These are phyloP conservation scores for Atkinsonella hypoxylon DNA, from an alignment of 2,329 filamentous ascomycete species.

Conservation along the genomic window DNA sequence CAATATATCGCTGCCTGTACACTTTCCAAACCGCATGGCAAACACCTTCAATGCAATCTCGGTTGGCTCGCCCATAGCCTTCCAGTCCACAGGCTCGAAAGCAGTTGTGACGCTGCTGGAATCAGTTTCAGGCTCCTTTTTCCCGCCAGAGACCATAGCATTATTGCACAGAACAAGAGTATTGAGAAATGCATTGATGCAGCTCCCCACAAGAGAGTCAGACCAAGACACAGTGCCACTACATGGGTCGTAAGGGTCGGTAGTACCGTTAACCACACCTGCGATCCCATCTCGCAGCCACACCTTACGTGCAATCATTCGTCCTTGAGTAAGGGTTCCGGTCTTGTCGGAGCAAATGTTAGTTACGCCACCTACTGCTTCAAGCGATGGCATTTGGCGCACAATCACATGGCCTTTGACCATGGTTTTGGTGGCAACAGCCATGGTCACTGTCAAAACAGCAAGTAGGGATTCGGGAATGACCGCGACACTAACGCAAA, in stretches of 20 bases:
- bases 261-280: slow-evolving; percentile 41
- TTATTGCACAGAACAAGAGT: slow-evolving; percentile 53
- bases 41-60: slow-evolving; percentile 66
- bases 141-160: slow-evolving; percentile 34
- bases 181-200: slow-evolving; percentile 36
- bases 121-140: slow-evolving; percentile 33
- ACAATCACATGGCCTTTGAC: slow-evolving; percentile 53
- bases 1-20: slow-evolving; percentile 31
- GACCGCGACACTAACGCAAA: slow-evolving; percentile 50
- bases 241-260: slow-evolving; percentile 49
- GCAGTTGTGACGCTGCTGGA: slow-evolving; percentile 34
- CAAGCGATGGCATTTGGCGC: slow-evolving; percentile 51
- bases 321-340: slow-evolving; percentile 53
- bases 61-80: slow-evolving; percentile 54
- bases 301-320: slow-evolving; percentile 53
- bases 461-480: slow-evolving; percentile 57
- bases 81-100: slow-evolving; percentile 37
- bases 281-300: slow-evolving; percentile 45
- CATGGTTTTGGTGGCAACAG: slow-evolving; percentile 54
- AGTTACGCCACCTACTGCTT: slow-evolving; percentile 57
- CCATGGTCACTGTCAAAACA: slow-evolving; percentile 60
- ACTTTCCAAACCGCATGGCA: slow-evolving; percentile 52
- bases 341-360: slow-evolving; percentile 63
- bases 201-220: slow-evolving; percentile 26
- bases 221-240: slow-evolving; percentile 39